A percentile compares a stretch with the other conserved stretches of the same genome.
Conservation (phyloP, 495 filamentous ascomycete species). For the Trichoderma reesei region DNA sequence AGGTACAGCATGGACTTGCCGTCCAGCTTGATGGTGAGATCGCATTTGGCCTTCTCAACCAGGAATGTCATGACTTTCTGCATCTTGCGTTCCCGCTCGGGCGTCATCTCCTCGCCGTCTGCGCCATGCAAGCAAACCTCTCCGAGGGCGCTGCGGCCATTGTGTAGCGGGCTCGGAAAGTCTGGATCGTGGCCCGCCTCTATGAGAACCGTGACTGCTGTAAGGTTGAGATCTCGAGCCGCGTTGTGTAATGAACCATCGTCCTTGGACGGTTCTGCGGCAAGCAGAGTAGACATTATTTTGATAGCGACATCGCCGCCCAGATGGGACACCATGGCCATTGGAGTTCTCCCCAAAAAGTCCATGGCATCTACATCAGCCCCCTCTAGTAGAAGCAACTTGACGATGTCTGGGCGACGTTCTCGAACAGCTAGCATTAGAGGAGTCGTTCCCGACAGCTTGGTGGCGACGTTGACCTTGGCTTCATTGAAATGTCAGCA, state of each 20-base stretch:
- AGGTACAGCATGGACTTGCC: slow-evolving; percentile 38
- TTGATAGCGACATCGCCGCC: slow-evolving; percentile 34
- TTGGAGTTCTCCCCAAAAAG: slow-evolving; percentile 32
- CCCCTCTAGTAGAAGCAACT: slow-evolving; percentile 30
- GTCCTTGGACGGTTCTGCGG: slow-evolving; percentile 34
- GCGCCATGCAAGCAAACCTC: slow-evolving; percentile 39
- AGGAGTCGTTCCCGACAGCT: slow-evolving; percentile 33
- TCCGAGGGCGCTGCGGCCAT: slow-evolving; percentile 37
- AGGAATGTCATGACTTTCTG: slow-evolving; percentile 37
- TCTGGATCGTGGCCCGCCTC: slow-evolving; percentile 37
- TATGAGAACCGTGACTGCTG: slow-evolving; percentile 33
- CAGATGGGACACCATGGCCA: slow-evolving; percentile 37
- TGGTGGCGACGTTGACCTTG: slow-evolving; percentile 38
- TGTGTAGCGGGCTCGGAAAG: slow-evolving; percentile 39
- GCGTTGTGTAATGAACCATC: slow-evolving; percentile 43
- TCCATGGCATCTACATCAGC: slow-evolving; percentile 37
- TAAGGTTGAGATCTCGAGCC: slow-evolving; percentile 34
- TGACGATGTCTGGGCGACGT: slow-evolving; percentile 34
- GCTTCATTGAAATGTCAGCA: slow-evolving; percentile 18
- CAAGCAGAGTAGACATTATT: slow-evolving; percentile 37
- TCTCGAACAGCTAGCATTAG: slow-evolving; percentile 38
- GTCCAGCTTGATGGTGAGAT: slow-evolving; percentile 32
- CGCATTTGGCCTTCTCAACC: slow-evolving; percentile 25
- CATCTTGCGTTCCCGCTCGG: slow-evolving; percentile 33
- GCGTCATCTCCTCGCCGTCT: slow-evolving; percentile 25